Conservation (phyloP, 768 basidiomycete genomes). For the Lentinula aciculospora region DNA sequence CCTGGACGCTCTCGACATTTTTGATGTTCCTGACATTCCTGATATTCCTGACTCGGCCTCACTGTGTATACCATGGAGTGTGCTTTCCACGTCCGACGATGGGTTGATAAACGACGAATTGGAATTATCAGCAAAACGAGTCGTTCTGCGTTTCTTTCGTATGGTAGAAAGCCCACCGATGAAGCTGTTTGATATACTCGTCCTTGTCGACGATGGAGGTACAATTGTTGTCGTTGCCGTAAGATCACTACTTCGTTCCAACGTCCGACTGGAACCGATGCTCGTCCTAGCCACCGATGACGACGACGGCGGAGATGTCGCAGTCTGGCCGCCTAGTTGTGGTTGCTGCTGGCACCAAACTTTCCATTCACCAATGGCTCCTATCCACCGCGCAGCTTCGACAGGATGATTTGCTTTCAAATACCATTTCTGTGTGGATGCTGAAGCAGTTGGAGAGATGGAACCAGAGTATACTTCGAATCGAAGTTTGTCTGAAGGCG, state of each 20-base stretch:
- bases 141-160: no score
- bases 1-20: constrained; percentile 16
- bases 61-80: background rate
- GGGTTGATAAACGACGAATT: background rate
- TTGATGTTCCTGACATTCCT: constrained; percentile 11
- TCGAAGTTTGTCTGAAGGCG: constrained; percentile 54
- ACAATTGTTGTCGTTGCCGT: no score
- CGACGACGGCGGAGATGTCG: no score
- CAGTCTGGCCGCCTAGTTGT: no score
- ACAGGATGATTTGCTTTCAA: constrained; percentile 83
- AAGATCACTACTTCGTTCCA: no score
- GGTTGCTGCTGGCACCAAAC: constrained; percentile 58
- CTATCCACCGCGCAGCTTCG: constrained; percentile 85
- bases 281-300: no score
- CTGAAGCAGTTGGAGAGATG: constrained; percentile 28
- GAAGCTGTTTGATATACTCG: background rate
- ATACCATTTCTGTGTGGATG: constrained; percentile 67
- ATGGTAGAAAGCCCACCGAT: no score
- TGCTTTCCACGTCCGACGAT: background rate
- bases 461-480: constrained; percentile 66
- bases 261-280: no score
- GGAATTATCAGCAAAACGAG: background rate
- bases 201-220: no score
- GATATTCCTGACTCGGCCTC: background rate
- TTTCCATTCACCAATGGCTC: constrained; percentile 53